phyloP scores from a whole-genome alignment of 2,329 filamentous ascomycete species.

The Aspergillus hiratsukae region DNA sequence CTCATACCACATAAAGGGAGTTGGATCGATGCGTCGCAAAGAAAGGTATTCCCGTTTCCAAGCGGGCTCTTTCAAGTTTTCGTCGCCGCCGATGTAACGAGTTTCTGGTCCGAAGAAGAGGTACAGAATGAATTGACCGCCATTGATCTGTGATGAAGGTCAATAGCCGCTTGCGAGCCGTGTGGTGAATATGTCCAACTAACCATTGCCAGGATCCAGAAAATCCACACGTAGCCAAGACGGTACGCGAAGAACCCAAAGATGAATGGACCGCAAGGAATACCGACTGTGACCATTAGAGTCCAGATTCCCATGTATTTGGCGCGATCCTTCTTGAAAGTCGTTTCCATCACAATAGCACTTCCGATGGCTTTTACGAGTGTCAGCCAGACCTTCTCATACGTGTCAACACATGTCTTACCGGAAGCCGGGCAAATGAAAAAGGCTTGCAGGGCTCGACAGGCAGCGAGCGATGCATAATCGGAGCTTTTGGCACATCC shows the following conservation, averaged over 20 bases:
- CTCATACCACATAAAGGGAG: conserved; percentile 45
- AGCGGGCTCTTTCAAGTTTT: conserved; percentile 18
- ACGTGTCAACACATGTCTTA: conserved; percentile 1
- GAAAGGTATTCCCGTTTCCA: conserved; percentile 46
- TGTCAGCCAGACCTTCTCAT: not conserved
- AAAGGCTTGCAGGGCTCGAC: conserved; percentile 51
- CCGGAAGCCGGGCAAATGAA: conserved; percentile 52
- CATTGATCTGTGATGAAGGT: conserved; percentile 45
- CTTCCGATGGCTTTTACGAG: conserved; percentile 47
- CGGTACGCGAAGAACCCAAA: conserved; percentile 46
- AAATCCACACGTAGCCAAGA: conserved; percentile 57
- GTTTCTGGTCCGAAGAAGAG: conserved; percentile 55
- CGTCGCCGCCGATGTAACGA: conserved; percentile 41
- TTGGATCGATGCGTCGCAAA: conserved; percentile 50
- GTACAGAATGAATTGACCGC: conserved; percentile 53
- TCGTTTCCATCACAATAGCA: conserved; percentile 55
- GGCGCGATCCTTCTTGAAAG: conserved; percentile 53
- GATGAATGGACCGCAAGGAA: conserved; percentile 39
- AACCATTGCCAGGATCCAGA: conserved; percentile 55
- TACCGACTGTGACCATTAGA: conserved; percentile 47
- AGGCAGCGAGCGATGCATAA: conserved; percentile 49
- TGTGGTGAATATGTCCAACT: conserved; percentile 16
- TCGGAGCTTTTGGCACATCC: conserved; percentile 50
- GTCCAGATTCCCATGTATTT: conserved; percentile 57
- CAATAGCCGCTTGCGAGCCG: conserved; percentile 2